Evolutionary conservation across 192 early-diverging fungal species (phyloP).

Genomic region (Powellomyces hirtus): DNA sequence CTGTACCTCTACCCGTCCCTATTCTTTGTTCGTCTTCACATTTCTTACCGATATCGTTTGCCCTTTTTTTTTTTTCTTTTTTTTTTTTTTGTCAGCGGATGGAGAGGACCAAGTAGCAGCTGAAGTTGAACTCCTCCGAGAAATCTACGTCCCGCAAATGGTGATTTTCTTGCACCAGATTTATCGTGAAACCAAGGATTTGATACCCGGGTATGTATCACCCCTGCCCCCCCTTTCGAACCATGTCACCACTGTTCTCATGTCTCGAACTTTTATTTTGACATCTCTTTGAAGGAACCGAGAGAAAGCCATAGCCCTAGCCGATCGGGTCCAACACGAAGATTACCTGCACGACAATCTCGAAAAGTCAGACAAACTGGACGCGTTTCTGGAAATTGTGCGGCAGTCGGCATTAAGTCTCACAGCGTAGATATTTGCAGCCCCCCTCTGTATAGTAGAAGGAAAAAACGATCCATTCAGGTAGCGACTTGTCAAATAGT

Average conservation of each 20-base stretch:
- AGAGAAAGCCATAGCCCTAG: neutral
- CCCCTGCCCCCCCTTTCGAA: neutral
- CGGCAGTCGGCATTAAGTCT: neutral
- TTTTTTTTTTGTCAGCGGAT: neutral
- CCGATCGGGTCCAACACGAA: neutral
- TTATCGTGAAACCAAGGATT: slow-evolving; percentile 59
- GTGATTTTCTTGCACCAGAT: slow-evolving; percentile 69
- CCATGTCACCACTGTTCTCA: neutral
- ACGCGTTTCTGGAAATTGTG: slow-evolving; percentile 8
- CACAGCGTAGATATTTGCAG: too few species aligned
- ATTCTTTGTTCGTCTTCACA: too few species aligned
- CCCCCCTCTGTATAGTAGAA: too few species aligned
- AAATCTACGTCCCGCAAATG: slow-evolving; percentile 59
- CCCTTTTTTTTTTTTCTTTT: neutral
- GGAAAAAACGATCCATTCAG: too few species aligned
- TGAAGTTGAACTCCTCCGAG: slow-evolving; percentile 17
- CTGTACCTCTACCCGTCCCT: too few species aligned
- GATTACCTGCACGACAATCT: neutral
- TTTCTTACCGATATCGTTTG: too few species aligned
- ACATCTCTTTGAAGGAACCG: neutral
- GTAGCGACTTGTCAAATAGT: too few species aligned
- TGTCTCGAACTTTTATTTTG: neutral
- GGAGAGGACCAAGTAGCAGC: neutral
- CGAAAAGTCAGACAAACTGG: neutral
- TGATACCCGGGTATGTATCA: slow-evolving; percentile 47